A percentile compares a stretch with the other conserved stretches of the same genome.
Conservation (phyloP, 2,329 filamentous ascomycete species). For the Juglanconis sp. region DNA sequence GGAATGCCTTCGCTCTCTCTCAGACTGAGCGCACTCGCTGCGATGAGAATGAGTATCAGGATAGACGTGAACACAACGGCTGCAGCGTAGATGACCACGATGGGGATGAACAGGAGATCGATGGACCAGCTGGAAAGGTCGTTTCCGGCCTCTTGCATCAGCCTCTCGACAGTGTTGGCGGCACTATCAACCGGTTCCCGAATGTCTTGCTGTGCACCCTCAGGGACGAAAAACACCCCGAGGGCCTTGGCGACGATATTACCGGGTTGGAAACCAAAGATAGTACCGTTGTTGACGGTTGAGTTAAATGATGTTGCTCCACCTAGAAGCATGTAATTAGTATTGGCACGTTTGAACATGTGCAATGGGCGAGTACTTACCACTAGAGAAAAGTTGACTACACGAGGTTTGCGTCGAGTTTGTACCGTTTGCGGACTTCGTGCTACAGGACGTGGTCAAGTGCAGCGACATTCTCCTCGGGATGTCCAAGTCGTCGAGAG, state of each 20-base stretch:
- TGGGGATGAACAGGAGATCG: conserved; percentile 16
- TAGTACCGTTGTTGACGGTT: conserved; percentile 15
- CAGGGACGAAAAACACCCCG: conserved; percentile 16
- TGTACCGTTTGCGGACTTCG: not conserved
- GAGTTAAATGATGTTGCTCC: conserved; percentile 1
- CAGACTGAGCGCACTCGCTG: not conserved
- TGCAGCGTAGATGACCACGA: conserved; percentile 15
- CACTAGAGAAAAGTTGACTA: conserved; percentile 8
- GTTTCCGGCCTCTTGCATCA: conserved; percentile 9
- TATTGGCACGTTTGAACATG: not conserved
- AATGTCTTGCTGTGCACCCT: conserved; percentile 9
- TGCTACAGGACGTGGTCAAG: conserved; percentile 16
- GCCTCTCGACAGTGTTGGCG: conserved; percentile 13
- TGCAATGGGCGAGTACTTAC: not conserved
- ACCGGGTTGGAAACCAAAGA: conserved; percentile 17
- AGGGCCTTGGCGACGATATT: conserved; percentile 12
- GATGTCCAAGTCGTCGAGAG: conserved; percentile 14
- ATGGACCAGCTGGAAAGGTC: conserved; percentile 12
- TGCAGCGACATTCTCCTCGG: conserved; percentile 14
- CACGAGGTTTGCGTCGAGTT: conserved; percentile 10
- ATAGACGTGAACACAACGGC: conserved; percentile 7
- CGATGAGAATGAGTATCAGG: conserved; percentile 11
- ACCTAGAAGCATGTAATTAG: not conserved
- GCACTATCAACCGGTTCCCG: conserved; percentile 13
- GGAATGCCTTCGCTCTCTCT: not conserved